Evolutionary conservation across 495 filamentous ascomycete genomes (phyloP).

Genomic region (Chlorociboria aeruginascens): DNA sequence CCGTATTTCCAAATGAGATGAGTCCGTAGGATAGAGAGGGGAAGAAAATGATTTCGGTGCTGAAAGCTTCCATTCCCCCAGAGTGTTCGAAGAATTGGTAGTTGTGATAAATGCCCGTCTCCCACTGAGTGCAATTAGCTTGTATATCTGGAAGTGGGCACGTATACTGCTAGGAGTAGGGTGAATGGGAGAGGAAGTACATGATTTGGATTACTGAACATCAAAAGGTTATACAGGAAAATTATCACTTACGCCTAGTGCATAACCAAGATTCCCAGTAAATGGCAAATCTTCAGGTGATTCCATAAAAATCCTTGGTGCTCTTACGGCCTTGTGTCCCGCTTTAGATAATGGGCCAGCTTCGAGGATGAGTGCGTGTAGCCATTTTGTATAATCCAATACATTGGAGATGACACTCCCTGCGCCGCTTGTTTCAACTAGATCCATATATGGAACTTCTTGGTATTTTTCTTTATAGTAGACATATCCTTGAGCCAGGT

Average conservation of each 20-base stretch:
- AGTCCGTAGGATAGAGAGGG: constrained; percentile 33
- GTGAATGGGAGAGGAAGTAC: neutral
- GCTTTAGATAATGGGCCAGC: constrained; percentile 22
- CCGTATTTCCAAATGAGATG: constrained; percentile 34
- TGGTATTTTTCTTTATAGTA: constrained; percentile 10
- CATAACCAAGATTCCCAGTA: constrained; percentile 24
- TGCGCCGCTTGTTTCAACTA: constrained; percentile 30
- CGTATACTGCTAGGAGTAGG: no score
- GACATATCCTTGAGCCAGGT: constrained; percentile 22
- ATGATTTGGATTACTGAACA: constrained; percentile 30
- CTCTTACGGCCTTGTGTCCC: constrained; percentile 27
- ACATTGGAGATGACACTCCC: constrained; percentile 39
- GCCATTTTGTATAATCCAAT: constrained; percentile 39
- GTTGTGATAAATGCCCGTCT: neutral
- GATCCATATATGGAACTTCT: constrained; percentile 16
- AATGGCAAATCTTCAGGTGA: neutral
- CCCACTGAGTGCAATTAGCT: neutral
- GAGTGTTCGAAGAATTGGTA: constrained; percentile 17
- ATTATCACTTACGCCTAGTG: constrained; percentile 12
- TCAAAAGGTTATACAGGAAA: constrained; percentile 31
- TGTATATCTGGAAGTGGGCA: no score
- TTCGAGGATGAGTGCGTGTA: constrained; percentile 23
- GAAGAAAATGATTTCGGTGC: constrained; percentile 31
- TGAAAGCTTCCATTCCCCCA: constrained; percentile 35
- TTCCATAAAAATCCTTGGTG: constrained; percentile 23